Percentiles rank a stretch among this genome's conserved stretches.
phyloP scores from a whole-genome alignment of 345 rosid genomes.

The Acer campestre region DNA sequence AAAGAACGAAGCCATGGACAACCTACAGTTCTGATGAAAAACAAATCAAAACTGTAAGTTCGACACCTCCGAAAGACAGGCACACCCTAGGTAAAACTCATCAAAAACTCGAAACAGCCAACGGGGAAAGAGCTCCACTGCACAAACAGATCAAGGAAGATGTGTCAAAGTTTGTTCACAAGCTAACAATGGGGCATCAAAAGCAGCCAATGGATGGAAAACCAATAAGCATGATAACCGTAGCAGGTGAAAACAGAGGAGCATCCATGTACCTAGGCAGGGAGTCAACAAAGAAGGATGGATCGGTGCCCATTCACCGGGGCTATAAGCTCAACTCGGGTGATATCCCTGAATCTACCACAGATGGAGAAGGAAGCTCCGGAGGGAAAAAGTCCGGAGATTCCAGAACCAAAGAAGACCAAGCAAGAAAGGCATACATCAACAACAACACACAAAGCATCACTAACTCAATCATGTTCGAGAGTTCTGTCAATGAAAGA shows the following conservation, averaged over 20 bases:
- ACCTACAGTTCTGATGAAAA: constrained; percentile 23
- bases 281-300: constrained; percentile 49
- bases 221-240: constrained; percentile 47
- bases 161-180: constrained; percentile 52
- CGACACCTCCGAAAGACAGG: constrained; percentile 34
- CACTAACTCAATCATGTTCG: constrained; percentile 64
- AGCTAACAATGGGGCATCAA: constrained; percentile 45
- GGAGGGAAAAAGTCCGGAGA: constrained; percentile 27
- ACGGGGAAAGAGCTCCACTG: constrained; percentile 36
- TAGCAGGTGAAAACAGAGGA: constrained; percentile 92
- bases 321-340: constrained; percentile 63
- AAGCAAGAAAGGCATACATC: constrained; percentile 43
- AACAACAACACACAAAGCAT: constrained; percentile 73
- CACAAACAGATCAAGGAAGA: constrained; percentile 66
- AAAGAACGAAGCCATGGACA: constrained; percentile 24
- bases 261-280: constrained; percentile 61
- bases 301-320: constrained; percentile 56
- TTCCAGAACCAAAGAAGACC: constrained; percentile 33
- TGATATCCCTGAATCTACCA: constrained; percentile 55
- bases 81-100: constrained; percentile 17
- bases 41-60: constrained; percentile 37
- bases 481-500: constrained; percentile 55
- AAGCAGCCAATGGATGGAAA: constrained; percentile 45
- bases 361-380: constrained; percentile 56
- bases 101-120: constrained; percentile 26